Evolutionary conservation across 2,329 filamentous ascomycete genomes (phyloP).

Genomic region (Esteya vermicola): DNA sequence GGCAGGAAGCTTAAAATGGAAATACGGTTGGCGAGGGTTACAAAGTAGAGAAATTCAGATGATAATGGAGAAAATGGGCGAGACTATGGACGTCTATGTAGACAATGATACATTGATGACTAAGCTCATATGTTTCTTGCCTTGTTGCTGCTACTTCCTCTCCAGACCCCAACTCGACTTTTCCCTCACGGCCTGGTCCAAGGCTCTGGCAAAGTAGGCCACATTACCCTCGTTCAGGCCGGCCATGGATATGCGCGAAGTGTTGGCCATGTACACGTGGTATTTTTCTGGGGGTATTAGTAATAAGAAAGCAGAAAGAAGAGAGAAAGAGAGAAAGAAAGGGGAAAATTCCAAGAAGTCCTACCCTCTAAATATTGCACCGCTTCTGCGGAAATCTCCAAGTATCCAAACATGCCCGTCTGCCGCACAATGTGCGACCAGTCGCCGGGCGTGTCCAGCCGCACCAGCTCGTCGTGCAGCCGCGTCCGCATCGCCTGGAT

Average conservation of each 20-base stretch:
- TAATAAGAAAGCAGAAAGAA: conserved; percentile 16
- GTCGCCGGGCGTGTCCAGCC: conserved; percentile 69
- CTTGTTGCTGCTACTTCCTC: too few relatives aligned
- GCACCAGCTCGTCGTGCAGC: conserved; percentile 63
- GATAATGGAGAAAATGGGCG: too few relatives aligned
- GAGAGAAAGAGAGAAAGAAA: too few relatives aligned
- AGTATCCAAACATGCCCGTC: conserved; percentile 99
- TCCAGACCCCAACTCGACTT: too few relatives aligned
- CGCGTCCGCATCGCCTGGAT: conserved; percentile 82
- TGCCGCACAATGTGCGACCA: conserved; percentile 98
- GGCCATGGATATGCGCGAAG: conserved; percentile 94
- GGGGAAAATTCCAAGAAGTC: too few relatives aligned
- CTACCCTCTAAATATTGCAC: conserved; percentile 45
- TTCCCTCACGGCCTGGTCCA: conserved; percentile 43
- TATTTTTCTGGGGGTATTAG: conserved; percentile 34
- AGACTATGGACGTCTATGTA: too few relatives aligned
- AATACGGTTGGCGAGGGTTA: too few relatives aligned
- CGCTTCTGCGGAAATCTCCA: conserved; percentile 58
- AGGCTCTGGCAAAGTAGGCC: conserved; percentile 79
- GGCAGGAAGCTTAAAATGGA: too few relatives aligned
- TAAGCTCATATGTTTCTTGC: too few relatives aligned
- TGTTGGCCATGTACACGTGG: conserved; percentile 90
- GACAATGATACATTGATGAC: too few relatives aligned
- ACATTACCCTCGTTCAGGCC: conserved; percentile 83
- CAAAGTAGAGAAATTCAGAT: too few relatives aligned